A percentile compares a stretch with the other conserved stretches of the same genome.
Evolutionary conservation across 345 rosid genomes (phyloP).

Genomic region (Eucalyptus cloeziana): DNA sequence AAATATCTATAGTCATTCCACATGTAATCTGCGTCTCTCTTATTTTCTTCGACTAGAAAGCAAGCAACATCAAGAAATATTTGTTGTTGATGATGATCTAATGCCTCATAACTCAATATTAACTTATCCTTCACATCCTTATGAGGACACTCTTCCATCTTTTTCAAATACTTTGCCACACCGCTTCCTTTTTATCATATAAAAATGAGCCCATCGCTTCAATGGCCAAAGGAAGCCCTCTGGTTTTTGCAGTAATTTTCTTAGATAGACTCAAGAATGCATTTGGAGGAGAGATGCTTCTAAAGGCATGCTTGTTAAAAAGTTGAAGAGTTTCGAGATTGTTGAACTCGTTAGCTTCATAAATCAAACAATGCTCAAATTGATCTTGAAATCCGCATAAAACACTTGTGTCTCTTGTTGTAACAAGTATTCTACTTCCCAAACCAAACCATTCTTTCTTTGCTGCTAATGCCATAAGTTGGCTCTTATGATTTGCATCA

Average conservation of each 20-base stretch:
- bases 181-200: fast-evolving
- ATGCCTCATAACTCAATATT: neutral
- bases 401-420: neutral
- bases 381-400: neutral
- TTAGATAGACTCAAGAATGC: neutral
- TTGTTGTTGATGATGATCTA: neutral
- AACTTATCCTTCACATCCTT: neutral
- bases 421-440: neutral
- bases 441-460: neutral
- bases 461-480: no score
- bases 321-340: neutral
- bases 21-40: neutral
- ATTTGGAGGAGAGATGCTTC: neutral
- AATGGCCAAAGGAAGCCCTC: neutral
- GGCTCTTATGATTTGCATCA: no score
- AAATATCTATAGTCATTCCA: neutral
- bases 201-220: neutral
- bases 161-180: neutral
- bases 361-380: neutral
- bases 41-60: neutral
- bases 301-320: neutral
- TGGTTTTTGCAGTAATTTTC: neutral
- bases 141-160: neutral
- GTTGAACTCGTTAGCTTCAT: neutral
- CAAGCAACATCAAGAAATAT: neutral